A percentile compares a stretch with the other conserved stretches of the same genome.
Evolutionary conservation across 495 filamentous ascomycete genomes (phyloP).

Genomic region (Hypoxylon perforatum): DNA sequence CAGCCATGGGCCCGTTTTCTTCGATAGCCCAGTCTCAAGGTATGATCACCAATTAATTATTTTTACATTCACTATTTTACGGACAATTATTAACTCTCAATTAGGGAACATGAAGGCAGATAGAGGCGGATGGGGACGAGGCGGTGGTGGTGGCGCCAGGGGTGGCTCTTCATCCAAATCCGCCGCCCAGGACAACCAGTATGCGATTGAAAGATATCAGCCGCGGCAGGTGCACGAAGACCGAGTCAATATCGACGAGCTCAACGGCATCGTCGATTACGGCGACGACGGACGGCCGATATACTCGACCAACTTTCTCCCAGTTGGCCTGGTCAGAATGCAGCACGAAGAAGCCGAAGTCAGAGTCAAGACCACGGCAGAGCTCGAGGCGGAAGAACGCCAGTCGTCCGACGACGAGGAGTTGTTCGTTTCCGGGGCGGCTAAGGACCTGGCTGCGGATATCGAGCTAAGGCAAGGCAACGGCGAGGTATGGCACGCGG

Average conservation of each 20-base stretch:
- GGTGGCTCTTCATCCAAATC: conserved; percentile 34
- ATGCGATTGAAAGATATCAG: conserved; percentile 36
- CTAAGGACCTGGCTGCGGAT: conserved; percentile 46
- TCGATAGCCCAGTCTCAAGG: conserved; percentile 47
- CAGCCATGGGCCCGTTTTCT: conserved; percentile 54
- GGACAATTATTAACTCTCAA: conserved; percentile 24
- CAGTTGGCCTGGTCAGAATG: conserved; percentile 63
- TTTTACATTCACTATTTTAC: background rate
- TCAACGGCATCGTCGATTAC: conserved; percentile 46
- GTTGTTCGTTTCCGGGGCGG: conserved; percentile 51
- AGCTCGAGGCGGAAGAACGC: conserved; percentile 56
- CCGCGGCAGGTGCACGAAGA: conserved; percentile 44
- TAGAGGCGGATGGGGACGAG: conserved; percentile 47
- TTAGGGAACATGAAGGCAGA: conserved; percentile 46
- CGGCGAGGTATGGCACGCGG: conserved; percentile 46
- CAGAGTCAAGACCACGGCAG: conserved; percentile 64
- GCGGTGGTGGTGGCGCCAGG: conserved; percentile 44
- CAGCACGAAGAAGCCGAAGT: conserved; percentile 64
- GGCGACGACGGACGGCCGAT: conserved; percentile 42
- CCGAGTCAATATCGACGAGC: conserved; percentile 56
- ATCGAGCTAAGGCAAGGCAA: conserved; percentile 51
- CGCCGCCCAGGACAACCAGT: conserved; percentile 15
- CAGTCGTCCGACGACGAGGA: conserved; percentile 55
- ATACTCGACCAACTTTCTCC: conserved; percentile 44
- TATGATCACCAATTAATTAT: conserved; percentile 29